These are phyloP conservation scores for Ananas comosus DNA, from an alignment of 176 grass and related monocot species.

Conservation along the genomic window DNA sequence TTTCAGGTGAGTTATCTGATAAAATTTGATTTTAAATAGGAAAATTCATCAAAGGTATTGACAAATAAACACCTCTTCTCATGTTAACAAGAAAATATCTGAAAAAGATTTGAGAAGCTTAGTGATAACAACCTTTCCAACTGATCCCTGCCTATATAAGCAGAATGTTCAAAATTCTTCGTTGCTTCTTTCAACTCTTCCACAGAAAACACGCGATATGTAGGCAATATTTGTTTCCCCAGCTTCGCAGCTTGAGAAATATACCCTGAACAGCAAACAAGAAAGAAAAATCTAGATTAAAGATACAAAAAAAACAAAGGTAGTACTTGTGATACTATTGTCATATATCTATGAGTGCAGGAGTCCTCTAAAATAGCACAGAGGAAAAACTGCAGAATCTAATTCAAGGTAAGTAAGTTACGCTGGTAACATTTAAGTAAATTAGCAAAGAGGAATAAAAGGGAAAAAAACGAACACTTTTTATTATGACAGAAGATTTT, in stretches of 20 bases:
- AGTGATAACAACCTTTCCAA: conserved; percentile 64
- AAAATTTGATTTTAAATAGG: too few species aligned
- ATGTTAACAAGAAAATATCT: too few species aligned
- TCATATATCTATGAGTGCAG: neutral
- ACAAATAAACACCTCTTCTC: too few species aligned
- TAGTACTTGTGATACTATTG: neutral
- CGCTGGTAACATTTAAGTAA: too few species aligned
- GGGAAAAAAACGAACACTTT: too few species aligned
- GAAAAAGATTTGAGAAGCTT: neutral
- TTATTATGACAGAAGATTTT: too few species aligned
- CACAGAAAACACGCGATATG: conserved; percentile 58
- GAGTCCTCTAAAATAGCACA: neutral
- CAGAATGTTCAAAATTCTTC: conserved; percentile 56
- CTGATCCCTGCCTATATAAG: conserved; percentile 87
- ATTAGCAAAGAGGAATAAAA: too few species aligned
- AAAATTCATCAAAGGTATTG: too few species aligned
- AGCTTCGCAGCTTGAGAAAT: conserved; percentile 86
- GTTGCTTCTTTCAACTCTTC: conserved; percentile 95
- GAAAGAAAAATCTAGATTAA: conserved; percentile 12
- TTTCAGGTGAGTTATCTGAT: too few species aligned
- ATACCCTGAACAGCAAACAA: conserved; percentile 48
- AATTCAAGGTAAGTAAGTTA: too few species aligned
- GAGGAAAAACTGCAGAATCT: too few species aligned
- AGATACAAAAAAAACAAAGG: conserved; percentile 11
- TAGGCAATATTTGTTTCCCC: conserved; percentile 67